These are phyloP conservation scores for Brassica hybrid DNA, from an alignment of 441 rosid genomes.

Conservation along the genomic window DNA sequence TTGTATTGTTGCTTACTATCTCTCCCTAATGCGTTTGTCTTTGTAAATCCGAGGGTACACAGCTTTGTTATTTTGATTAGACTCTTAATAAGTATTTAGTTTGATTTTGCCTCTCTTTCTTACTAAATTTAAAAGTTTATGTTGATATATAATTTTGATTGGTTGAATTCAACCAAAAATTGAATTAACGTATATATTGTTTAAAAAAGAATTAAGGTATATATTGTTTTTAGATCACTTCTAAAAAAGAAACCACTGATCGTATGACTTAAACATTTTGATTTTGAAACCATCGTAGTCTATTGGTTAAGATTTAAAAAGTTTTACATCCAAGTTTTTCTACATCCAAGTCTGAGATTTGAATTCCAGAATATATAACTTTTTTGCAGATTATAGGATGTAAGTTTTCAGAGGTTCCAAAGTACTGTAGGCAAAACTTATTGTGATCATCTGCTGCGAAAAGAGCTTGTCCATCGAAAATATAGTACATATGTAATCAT, in stretches of 20 bases:
- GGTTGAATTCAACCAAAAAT: neutral
- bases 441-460: too few species aligned
- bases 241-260: neutral
- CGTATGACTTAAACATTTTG: neutral
- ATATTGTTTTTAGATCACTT: neutral
- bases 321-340: too few species aligned
- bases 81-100: slow-evolving; percentile 33
- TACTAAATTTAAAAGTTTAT: neutral
- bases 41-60: slow-evolving; percentile 42
- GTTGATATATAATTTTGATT: neutral
- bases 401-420: too few species aligned
- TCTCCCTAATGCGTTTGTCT: slow-evolving; percentile 30
- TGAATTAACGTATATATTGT: too few species aligned
- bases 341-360: too few species aligned
- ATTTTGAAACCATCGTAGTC: too few species aligned
- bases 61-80: slow-evolving; percentile 34
- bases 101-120: slow-evolving; percentile 17
- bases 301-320: too few species aligned
- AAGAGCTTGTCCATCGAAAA: too few species aligned
- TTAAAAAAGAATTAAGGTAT: neutral
- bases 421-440: too few species aligned
- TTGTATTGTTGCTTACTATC: slow-evolving; percentile 35
- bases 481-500: too few species aligned
- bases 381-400: too few species aligned
- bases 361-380: too few species aligned